Percentiles rank a stretch among this genome's conserved stretches.
These are phyloP conservation scores for Peltaster fructicola DNA, from an alignment of 2,329 filamentous ascomycete genomes.

Conservation along the genomic window DNA sequence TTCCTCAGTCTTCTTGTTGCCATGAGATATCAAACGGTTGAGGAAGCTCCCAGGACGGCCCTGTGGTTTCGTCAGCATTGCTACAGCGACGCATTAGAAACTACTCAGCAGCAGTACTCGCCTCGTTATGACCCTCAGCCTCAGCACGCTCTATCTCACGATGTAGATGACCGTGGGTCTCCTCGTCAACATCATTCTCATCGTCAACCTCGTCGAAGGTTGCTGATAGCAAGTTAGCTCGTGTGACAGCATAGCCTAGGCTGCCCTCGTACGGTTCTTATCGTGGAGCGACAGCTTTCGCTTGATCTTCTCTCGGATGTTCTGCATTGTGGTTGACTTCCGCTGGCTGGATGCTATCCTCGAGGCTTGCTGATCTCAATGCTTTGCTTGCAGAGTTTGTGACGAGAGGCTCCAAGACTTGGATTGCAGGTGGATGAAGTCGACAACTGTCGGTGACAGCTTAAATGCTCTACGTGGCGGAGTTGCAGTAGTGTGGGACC, in stretches of 20 bases:
- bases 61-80: too few relatives aligned
- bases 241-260: neutral
- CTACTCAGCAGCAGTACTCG: too few relatives aligned
- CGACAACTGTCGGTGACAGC: too few relatives aligned
- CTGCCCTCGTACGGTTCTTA: slow-evolving; percentile 20
- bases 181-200: slow-evolving; percentile 20
- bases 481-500: too few relatives aligned
- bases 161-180: slow-evolving; percentile 20
- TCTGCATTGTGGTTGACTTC: slow-evolving; percentile 16
- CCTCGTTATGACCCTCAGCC: slow-evolving; percentile 12
- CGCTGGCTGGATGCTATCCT: too few relatives aligned
- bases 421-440: too few relatives aligned
- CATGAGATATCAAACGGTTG: slow-evolving; percentile 21
- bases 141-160: slow-evolving; percentile 19
- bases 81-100: too few relatives aligned
- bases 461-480: too few relatives aligned
- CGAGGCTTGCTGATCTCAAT: too few relatives aligned
- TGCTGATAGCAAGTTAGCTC: neutral
- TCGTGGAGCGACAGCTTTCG: slow-evolving; percentile 21
- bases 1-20: slow-evolving; percentile 24
- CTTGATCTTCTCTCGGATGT: slow-evolving; percentile 20
- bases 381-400: too few relatives aligned
- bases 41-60: slow-evolving; percentile 20
- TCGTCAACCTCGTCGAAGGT: slow-evolving; percentile 13
- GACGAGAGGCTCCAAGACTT: too few relatives aligned